Base-by-base conservation (phyloP, 305 asterid species). In the Stenogyne calaminthoides region DNA sequence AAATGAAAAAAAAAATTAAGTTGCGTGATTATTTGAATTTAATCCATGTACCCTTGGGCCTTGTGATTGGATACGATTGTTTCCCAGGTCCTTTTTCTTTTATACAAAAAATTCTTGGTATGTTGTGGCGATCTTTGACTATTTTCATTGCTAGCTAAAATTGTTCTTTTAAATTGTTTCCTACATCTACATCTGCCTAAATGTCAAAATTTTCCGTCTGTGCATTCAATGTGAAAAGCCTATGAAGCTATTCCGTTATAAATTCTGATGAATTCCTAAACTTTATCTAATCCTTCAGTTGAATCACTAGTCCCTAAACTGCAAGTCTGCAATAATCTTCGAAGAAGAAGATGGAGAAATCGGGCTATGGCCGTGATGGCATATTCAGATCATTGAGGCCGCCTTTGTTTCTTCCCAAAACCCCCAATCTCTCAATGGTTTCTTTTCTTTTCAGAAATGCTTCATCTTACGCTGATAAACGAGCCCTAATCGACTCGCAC, bases 291-390 rank as follows among this genome's bases (percentile, higher is more conserved):
- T 42, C 11, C 4, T 42, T 42, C 0, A 0, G 14, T 1, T 9
- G 14, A 42, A 10, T 42, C 49, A 42, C 49, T 3, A 42, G 5
- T 11, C 16, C 0, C 6, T 15, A 12, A n/a, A 15, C 10, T 51
- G 22, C 22, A 51, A n/a, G 10, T 32, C 60, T 18, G 12, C 63
- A 56, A 7, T 37, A 22, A 29, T 14, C 11, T 18, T 44, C 9
- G 9, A 14, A 47, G n/a, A 16, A 56, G 66, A 25, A 9, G 22
- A 94, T 95, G 99, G 98, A 95, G 87, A 95, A 90, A 81, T 95
- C 95, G 7, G 98, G 98, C 9, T 92, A 92, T 76, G 98, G 98
- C 67, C 85, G 97, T 42, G 99, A 95, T 66, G 97, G 97, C 52
- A 66, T 90, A 2, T 87, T 81, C 91, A 79, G 98, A 69, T 95